Percentiles rank a stretch among this genome's conserved stretches.
These are phyloP conservation scores for Colletotrichum liaoningense DNA, from an alignment of 2,329 filamentous ascomycete species.

Conservation along the genomic window DNA sequence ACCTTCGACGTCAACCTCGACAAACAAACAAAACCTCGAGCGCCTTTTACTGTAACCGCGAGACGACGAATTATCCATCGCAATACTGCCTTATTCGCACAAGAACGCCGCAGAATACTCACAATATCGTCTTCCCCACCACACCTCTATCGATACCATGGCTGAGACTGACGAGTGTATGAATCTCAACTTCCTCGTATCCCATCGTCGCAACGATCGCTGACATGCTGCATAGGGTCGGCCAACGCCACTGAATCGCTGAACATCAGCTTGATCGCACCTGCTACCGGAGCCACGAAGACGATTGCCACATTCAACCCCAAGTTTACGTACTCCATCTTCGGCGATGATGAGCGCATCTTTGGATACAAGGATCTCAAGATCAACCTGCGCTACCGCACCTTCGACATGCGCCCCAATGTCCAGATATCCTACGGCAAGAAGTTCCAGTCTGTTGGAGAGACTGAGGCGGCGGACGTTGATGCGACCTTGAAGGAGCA, in stretches of 20 bases:
- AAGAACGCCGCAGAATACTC: background rate
- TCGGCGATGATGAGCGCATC: conserved; percentile 91
- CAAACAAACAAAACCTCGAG: background rate
- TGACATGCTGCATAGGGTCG: conserved; percentile 58
- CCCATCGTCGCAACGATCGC: background rate
- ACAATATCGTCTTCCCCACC: no score
- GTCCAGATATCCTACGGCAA: conserved; percentile 77
- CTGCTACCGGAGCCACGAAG: conserved; percentile 61
- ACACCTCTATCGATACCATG: conserved; percentile 10
- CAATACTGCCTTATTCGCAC: background rate
- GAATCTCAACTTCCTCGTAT: background rate
- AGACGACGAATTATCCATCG: background rate
- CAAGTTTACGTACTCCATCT: conserved; percentile 89
- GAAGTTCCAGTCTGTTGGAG: conserved; percentile 76
- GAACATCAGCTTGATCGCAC: conserved; percentile 68
- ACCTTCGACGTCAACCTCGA: background rate
- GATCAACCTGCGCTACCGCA: conserved; percentile 76
- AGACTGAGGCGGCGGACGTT: conserved; percentile 77
- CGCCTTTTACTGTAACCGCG: background rate
- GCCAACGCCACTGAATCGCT: conserved; percentile 71
- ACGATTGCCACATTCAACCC: conserved; percentile 81
- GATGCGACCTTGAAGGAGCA: conserved; percentile 72
- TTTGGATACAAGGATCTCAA: conserved; percentile 88
- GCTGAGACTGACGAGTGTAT: conserved; percentile 31
- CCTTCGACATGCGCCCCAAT: conserved; percentile 81